Percentiles rank a stretch among this genome's conserved stretches.
Conservation (phyloP, 805 yeast species). For the Kazachstania taianensis region DNA sequence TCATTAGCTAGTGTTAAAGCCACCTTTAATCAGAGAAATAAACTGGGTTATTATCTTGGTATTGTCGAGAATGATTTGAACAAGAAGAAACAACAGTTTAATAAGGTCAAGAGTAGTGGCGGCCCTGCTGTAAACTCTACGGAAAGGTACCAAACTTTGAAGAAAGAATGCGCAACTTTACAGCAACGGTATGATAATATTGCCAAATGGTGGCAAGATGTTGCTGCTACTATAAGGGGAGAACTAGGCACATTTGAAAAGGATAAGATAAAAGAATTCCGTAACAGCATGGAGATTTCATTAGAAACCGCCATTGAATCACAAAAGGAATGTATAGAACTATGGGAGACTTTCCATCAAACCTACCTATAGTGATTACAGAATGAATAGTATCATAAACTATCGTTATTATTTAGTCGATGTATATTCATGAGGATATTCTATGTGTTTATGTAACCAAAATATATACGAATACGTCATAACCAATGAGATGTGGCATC, state of each 20-base stretch:
- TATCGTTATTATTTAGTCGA: too few species aligned
- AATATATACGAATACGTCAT: slow-evolving; percentile 5
- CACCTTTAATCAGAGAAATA: slow-evolving; percentile 65
- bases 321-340: slow-evolving; percentile 82
- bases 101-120: slow-evolving; percentile 35
- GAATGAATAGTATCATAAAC: too few species aligned
- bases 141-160: slow-evolving; percentile 51
- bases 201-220: slow-evolving; percentile 50
- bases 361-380: too few species aligned
- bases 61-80: slow-evolving; percentile 39
- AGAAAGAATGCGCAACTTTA: slow-evolving; percentile 47
- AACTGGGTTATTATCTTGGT: slow-evolving; percentile 37
- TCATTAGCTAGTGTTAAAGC: slow-evolving; percentile 63
- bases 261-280: slow-evolving; percentile 71
- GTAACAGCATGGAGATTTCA: slow-evolving; percentile 81
- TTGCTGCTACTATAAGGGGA: slow-evolving; percentile 53
- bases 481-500: slow-evolving; percentile 83
- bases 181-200: slow-evolving; percentile 44
- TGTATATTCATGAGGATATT: too few species aligned
- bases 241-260: slow-evolving; percentile 62
- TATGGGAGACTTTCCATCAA: slow-evolving; percentile 87
- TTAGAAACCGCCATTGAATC: slow-evolving; percentile 85
- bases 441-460: too few species aligned
- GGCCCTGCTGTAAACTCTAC: slow-evolving; percentile 34
- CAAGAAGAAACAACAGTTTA: slow-evolving; percentile 38